These are phyloP conservation scores for Melampsora abietis-canadensis DNA, from an alignment of 1,284 basidiomycete species.

Conservation along the genomic window DNA sequence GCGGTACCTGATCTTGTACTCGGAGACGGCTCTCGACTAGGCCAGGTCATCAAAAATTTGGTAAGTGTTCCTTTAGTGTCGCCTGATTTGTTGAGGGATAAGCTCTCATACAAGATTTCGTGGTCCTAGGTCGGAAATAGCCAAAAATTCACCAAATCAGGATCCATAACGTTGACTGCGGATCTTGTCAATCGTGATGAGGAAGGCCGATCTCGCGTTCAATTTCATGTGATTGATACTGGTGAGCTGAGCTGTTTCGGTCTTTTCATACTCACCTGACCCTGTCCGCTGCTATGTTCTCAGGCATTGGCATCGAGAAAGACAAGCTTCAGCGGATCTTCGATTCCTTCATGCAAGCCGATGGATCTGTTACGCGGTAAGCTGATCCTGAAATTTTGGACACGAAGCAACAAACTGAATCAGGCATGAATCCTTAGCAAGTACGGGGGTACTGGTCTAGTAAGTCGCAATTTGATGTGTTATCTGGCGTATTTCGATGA, in stretches of 20 bases:
- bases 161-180: slow-evolving; percentile 31
- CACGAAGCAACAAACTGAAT: too few species aligned
- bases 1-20: slow-evolving; percentile 41
- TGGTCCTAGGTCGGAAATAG: slow-evolving; percentile 33
- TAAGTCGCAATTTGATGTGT: slow-evolving; percentile 1
- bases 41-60: slow-evolving; percentile 41
- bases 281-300: neutral
- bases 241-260: neutral
- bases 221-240: slow-evolving; percentile 42
- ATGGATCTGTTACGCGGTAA: slow-evolving; percentile 41
- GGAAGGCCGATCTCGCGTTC: slow-evolving; percentile 19
- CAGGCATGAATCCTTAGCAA: slow-evolving; percentile 2
- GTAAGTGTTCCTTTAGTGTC: neutral
- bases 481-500: neutral
- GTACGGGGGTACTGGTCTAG: slow-evolving; percentile 41
- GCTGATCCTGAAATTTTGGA: neutral
- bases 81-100: neutral
- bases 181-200: slow-evolving; percentile 16
- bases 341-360: slow-evolving; percentile 42
- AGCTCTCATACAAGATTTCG: neutral
- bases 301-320: slow-evolving; percentile 41
- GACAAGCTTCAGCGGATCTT: slow-evolving; percentile 42
- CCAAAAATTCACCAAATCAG: slow-evolving; percentile 39
- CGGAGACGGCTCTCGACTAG: slow-evolving; percentile 37
- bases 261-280: neutral